Evolutionary conservation across 306 rosid genomes (phyloP).

Genomic region (Pueraria montana): DNA sequence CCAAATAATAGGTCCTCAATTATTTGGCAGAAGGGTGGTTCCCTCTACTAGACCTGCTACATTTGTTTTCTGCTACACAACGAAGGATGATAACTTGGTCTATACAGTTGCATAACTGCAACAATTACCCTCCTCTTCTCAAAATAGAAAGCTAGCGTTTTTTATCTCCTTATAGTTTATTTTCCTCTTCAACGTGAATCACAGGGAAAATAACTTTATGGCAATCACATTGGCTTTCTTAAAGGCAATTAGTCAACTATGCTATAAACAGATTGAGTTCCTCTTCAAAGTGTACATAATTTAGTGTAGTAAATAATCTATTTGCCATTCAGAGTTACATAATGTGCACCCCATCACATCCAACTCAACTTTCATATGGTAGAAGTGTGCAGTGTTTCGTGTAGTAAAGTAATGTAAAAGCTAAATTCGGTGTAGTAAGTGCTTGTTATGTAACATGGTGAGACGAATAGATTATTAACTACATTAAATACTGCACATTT

Average conservation of each 20-base stretch:
- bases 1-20: conserved; percentile 11
- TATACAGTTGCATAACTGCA: conserved; percentile 1
- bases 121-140: conserved; percentile 1
- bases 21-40: conserved; percentile 31
- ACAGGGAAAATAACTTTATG: not conserved
- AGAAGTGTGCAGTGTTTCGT: not conserved
- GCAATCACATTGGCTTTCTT: too few species aligned
- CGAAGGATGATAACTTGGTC: not conserved
- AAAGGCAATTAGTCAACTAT: too few species aligned
- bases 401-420: not conserved
- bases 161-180: not conserved
- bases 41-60: conserved; percentile 21
- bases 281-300: not conserved
- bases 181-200: not conserved
- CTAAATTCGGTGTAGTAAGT: not conserved
- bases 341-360: not conserved
- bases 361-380: not conserved
- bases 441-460: not conserved
- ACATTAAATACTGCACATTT: not conserved
- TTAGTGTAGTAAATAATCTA: not conserved
- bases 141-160: not conserved
- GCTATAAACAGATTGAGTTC: not conserved
- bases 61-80: conserved; percentile 10
- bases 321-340: not conserved
- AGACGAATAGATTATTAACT: not conserved